Conservation (phyloP, 2,329 filamentous ascomycete species). For the Curvularia sp. region DNA sequence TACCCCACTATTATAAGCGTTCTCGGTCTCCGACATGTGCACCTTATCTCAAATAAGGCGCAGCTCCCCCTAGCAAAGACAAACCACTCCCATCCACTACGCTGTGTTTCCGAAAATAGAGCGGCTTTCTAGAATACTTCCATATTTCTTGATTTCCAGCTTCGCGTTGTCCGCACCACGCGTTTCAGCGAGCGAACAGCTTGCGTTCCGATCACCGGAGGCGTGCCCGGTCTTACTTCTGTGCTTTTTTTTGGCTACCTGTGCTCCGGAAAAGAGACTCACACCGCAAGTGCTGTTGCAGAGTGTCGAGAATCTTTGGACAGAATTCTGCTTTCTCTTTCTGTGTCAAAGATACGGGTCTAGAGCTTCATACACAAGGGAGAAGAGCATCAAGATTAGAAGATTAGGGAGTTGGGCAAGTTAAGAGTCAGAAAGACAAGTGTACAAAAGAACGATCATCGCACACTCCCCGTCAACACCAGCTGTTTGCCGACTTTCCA, state of each 20-base stretch:
- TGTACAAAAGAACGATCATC: background rate
- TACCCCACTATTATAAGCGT: constrained; percentile 5
- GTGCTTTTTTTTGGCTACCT: background rate
- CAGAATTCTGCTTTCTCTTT: background rate
- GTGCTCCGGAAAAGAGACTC: background rate
- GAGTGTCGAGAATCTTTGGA: background rate
- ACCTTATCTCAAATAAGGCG: background rate
- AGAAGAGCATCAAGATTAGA: background rate
- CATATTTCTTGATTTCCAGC: background rate
- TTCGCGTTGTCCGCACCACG: background rate
- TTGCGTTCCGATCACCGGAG: background rate
- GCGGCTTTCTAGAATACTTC: background rate
- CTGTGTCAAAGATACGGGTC: background rate
- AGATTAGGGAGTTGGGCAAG: background rate
- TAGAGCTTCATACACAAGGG: background rate
- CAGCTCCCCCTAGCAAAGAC: background rate
- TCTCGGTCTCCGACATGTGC: constrained; percentile 3
- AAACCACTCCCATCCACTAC: background rate
- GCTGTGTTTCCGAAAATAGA: background rate
- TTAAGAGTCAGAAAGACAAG: background rate
- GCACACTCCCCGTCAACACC: background rate
- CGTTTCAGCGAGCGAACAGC: background rate
- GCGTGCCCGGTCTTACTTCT: background rate
- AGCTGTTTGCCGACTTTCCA: background rate
- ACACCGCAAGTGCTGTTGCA: background rate